Base-by-base conservation (phyloP, 768 basidiomycete species). In the Fistulinella prunicolor region DNA sequence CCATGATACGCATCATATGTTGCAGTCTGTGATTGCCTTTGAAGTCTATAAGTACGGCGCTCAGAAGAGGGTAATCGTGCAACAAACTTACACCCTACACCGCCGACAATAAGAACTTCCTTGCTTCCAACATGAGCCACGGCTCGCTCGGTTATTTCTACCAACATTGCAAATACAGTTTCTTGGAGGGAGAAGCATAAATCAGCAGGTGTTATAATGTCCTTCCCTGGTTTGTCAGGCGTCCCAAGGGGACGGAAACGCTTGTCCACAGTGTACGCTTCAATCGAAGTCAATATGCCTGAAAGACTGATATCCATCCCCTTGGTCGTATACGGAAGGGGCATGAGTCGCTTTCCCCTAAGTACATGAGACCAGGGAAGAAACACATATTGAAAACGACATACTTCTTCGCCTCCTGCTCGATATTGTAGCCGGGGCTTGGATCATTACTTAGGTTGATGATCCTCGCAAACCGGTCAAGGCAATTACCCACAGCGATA, bases 1-100 rank as follows among this genome's bases (percentile, higher is more conserved):
- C 93, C 96, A 99, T 99, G 50, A 93, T 83, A 16, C 85, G 86
- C 96, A 99, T 99, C 96, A 99, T 99, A 59, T 96, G 82, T 70
- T 99, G 96, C 32, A 99, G 71, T 50, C 95, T 75, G 59, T 88
- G 79, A 62, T 99, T 99, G 58, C 89, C 94, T 97, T 36, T 35
- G n/a, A 29, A 37, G 32, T 14, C 19, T 12, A 23, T 54, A 8
- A 53, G 30, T 22, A 17, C 22, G 9, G 12, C 40, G 14, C 8
- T 23, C 30, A 23, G 37, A 13, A 13, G 35, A 35, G 13, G 13
- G 3, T n/a, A n/a, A 24, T 13, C 14, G 36, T 24, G 23, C 12
- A 43, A 28, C 2, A 20, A 22, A 79, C 91, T 73, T 67, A 95
- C 95, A 94, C n/a, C 96, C 96, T n/a, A 99, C 96, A 28, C 96